A percentile compares a stretch with the other conserved stretches of the same genome.
phyloP scores from a whole-genome alignment of 495 filamentous ascomycete species.

The Filosporella fistucella region DNA sequence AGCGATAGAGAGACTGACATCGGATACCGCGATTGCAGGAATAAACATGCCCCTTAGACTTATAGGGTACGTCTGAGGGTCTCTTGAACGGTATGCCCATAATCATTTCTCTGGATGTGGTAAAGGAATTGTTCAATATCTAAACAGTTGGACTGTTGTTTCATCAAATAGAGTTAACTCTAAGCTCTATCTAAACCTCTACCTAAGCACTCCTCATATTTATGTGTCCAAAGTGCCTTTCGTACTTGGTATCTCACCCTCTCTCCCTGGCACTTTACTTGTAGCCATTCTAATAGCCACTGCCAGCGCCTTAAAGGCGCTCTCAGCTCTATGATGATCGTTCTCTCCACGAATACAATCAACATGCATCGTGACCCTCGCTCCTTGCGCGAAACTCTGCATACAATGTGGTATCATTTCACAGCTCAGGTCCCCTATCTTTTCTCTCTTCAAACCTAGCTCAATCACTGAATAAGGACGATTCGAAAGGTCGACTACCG shows the following conservation, averaged over 20 bases:
- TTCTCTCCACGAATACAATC: slow-evolving; percentile 84
- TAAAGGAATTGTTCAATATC: too few relatives aligned
- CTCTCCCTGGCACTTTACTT: slow-evolving; percentile 64
- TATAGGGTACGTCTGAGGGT: too few relatives aligned
- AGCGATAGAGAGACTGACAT: too few relatives aligned
- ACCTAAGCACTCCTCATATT: too few relatives aligned
- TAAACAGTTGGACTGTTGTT: too few relatives aligned
- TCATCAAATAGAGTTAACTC: too few relatives aligned
- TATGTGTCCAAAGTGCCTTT: slow-evolving; percentile 71
- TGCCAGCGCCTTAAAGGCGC: slow-evolving; percentile 94
- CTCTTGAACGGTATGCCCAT: too few relatives aligned
- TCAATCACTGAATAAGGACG: slow-evolving; percentile 81
- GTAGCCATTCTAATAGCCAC: slow-evolving; percentile 77
- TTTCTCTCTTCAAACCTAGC: slow-evolving; percentile 79
- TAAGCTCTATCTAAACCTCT: too few relatives aligned
- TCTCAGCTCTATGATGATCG: slow-evolving; percentile 95
- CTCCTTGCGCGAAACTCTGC: slow-evolving; percentile 86
- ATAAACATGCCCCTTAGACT: too few relatives aligned
- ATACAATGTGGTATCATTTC: slow-evolving; percentile 98
- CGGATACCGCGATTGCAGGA: too few relatives aligned
- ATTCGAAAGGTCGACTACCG: slow-evolving; percentile 90
- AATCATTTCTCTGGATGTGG: too few relatives aligned
- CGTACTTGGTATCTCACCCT: slow-evolving; percentile 90
- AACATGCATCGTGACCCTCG: slow-evolving; percentile 89
- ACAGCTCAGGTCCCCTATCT: slow-evolving; percentile 84